Conservation (phyloP, 208 protist genomes). For the Leishmania mexicana region DNA sequence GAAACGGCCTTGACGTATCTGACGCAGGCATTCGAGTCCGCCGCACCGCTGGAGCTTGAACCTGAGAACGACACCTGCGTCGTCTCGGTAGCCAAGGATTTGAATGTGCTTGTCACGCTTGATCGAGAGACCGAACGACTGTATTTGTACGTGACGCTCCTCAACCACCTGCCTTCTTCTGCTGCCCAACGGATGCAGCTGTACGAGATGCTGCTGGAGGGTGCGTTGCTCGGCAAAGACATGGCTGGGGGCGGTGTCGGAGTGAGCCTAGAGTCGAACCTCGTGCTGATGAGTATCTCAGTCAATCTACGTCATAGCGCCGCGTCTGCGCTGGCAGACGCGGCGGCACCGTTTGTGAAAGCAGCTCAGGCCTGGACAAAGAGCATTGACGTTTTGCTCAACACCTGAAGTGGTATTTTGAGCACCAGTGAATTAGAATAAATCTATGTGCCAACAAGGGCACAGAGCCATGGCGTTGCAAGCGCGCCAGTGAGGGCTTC, state of each 20-base stretch:
- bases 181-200: constrained; percentile 38
- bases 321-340: constrained; percentile 43
- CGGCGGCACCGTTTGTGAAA: constrained; percentile 56
- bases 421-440: background rate
- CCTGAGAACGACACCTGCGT: constrained; percentile 66
- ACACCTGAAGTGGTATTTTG: background rate
- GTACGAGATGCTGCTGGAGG: constrained; percentile 78
- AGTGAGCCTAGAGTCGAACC: constrained; percentile 57
- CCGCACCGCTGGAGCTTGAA: constrained; percentile 46
- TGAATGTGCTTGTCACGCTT: constrained; percentile 74
- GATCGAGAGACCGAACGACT: constrained; percentile 67
- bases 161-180: constrained; percentile 54
- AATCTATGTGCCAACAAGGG: background rate
- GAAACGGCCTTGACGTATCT: constrained; percentile 30
- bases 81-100: constrained; percentile 34
- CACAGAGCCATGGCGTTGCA: background rate
- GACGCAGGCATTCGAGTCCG: constrained; percentile 27
- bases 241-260: constrained; percentile 81
- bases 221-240: constrained; percentile 75
- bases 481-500: background rate
- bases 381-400: constrained; percentile 16
- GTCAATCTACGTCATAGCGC: constrained; percentile 61
- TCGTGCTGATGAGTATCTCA: constrained; percentile 77
- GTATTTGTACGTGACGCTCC: constrained; percentile 79
- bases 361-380: constrained; percentile 46